Evolutionary conservation across 2,329 filamentous ascomycete genomes (phyloP).

Genomic region (Endoconidiophora polonica): DNA sequence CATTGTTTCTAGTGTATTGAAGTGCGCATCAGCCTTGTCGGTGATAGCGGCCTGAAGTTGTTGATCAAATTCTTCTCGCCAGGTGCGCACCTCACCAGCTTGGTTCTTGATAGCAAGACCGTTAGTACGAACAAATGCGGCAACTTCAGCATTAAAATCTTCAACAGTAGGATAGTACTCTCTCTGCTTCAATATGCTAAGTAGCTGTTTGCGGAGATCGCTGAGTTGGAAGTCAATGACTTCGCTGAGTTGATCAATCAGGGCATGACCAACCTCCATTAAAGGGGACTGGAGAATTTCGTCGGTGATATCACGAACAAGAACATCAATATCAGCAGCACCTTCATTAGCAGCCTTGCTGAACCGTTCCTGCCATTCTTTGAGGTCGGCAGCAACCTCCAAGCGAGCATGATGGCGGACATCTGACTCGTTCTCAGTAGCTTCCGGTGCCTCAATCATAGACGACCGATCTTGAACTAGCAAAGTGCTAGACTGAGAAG

Average conservation of each 20-base stretch:
- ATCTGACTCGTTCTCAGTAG: conserved; percentile 33
- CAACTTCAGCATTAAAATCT: conserved; percentile 27
- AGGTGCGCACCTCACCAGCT: conserved; percentile 60
- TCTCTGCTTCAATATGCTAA: conserved; percentile 39
- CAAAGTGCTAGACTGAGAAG: neutral
- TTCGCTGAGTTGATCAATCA: conserved; percentile 52
- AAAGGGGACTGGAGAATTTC: conserved; percentile 20
- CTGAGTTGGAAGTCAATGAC: conserved; percentile 47
- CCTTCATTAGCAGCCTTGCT: conserved; percentile 72
- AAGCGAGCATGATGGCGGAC: conserved; percentile 42
- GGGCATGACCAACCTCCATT: conserved; percentile 46
- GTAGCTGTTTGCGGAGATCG: conserved; percentile 41
- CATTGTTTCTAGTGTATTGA: conserved; percentile 68
- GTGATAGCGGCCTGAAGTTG: conserved; percentile 53
- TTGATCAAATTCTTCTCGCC: conserved; percentile 56
- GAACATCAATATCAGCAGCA: conserved; percentile 52
- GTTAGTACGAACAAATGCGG: conserved; percentile 40
- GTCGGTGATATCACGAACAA: conserved; percentile 38
- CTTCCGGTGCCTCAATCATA: conserved; percentile 27
- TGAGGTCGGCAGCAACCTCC: conserved; percentile 61
- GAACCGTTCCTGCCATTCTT: conserved; percentile 78
- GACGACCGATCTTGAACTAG: conserved; percentile 16
- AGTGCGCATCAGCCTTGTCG: conserved; percentile 60
- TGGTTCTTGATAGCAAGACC: conserved; percentile 59
- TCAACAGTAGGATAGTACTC: conserved; percentile 31